phyloP scores from a whole-genome alignment of 805 yeast genomes.

The Ogataea zsoltii region DNA sequence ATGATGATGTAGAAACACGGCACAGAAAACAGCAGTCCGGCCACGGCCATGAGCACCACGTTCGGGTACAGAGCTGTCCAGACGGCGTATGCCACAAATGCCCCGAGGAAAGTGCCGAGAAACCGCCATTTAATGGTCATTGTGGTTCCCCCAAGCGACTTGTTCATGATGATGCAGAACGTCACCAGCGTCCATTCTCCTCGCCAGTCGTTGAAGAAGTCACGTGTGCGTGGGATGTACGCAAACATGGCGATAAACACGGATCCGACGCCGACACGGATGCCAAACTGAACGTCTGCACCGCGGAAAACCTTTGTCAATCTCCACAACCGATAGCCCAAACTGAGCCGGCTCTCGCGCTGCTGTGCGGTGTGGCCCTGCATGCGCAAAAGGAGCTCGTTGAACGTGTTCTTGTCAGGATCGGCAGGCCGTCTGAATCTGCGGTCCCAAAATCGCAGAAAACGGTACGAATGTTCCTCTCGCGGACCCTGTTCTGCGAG shows the following conservation, averaged over 20 bases:
- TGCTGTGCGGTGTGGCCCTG: slow-evolving; percentile 10
- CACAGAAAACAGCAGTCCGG: slow-evolving; percentile 48
- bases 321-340: slow-evolving; percentile 47
- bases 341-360: slow-evolving; percentile 6
- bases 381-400: slow-evolving; percentile 35
- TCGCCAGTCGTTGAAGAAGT: slow-evolving; percentile 61
- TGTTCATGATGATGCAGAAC: slow-evolving; percentile 80
- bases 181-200: slow-evolving; percentile 87
- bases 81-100: slow-evolving; percentile 54
- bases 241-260: slow-evolving; percentile 66
- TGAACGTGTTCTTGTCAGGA: slow-evolving; percentile 27
- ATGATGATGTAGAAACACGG: slow-evolving; percentile 61
- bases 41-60: slow-evolving; percentile 48
- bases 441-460: slow-evolving; percentile 54
- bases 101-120: slow-evolving; percentile 75
- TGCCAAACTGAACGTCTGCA: slow-evolving; percentile 74
- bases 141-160: slow-evolving; percentile 81
- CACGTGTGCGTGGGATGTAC: slow-evolving; percentile 55
- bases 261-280: slow-evolving; percentile 79
- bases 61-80: slow-evolving; percentile 64
- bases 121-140: slow-evolving; percentile 75
- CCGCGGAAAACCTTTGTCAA: slow-evolving; percentile 52
- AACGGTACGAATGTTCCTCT: slow-evolving; percentile 43
- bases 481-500: not conserved
- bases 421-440: not conserved